Conservation (phyloP, 2,329 filamentous ascomycete species). For the Aureobasidium sp. region DNA sequence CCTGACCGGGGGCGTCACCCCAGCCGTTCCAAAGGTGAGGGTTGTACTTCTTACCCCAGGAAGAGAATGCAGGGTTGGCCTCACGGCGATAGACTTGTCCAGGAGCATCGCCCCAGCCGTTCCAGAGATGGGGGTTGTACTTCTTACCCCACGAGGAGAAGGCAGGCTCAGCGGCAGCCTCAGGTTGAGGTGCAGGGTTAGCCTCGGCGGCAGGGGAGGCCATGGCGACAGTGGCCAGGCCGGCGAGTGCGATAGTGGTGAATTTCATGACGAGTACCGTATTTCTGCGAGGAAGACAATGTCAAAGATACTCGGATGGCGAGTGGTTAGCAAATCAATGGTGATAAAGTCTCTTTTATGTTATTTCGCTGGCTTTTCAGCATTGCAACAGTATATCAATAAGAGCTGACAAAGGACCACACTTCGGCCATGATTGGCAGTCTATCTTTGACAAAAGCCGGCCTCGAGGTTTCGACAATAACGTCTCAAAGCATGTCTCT, state of each 20-base stretch:
- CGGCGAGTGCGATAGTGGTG: constrained; percentile 13
- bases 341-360: background rate
- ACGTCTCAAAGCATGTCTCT: background rate
- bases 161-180: constrained; percentile 6
- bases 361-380: background rate
- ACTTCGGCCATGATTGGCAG: background rate
- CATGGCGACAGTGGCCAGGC: constrained; percentile 14
- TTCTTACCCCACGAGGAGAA: constrained; percentile 2
- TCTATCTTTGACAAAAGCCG: background rate
- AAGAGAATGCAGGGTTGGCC: background rate
- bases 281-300: background rate
- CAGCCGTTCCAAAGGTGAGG: background rate
- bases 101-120: constrained; percentile 13
- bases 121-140: background rate
- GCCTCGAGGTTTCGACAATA: background rate
- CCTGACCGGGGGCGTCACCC: background rate
- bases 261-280: constrained; percentile 24
- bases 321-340: background rate
- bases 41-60: constrained; percentile 2
- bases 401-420: background rate
- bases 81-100: constrained; percentile 20
- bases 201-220: constrained; percentile 23
- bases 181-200: constrained; percentile 18
- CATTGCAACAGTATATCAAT: background rate
- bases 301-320: background rate